phyloP scores from a whole-genome alignment of 306 rosid species.

The Sphenostylis stenocarpa region DNA sequence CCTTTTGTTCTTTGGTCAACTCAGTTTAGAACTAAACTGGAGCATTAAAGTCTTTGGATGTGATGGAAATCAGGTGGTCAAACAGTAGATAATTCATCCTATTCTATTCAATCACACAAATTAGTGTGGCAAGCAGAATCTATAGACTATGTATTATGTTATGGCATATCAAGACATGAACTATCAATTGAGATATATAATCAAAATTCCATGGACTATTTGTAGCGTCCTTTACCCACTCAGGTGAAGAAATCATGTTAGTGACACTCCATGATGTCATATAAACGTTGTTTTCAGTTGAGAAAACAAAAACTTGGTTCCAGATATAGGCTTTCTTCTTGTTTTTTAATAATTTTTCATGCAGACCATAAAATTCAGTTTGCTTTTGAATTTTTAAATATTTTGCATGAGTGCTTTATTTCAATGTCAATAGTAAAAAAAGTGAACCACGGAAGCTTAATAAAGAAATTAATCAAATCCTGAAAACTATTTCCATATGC shows the following conservation, averaged over 20 bases:
- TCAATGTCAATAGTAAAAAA: constrained; percentile 26
- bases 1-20: constrained; percentile 33
- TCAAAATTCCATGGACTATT: constrained; percentile 25
- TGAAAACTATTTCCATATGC: not conserved
- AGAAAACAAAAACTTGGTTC: constrained; percentile 10
- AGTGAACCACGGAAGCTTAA: constrained; percentile 15
- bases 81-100: constrained; percentile 34
- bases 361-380: constrained; percentile 35
- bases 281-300: constrained; percentile 28
- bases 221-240: constrained; percentile 29
- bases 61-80: constrained; percentile 39
- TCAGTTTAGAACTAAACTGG: constrained; percentile 22
- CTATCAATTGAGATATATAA: constrained; percentile 29
- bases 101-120: constrained; percentile 24
- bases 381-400: constrained; percentile 21
- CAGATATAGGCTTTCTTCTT: not conserved
- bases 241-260: constrained; percentile 30
- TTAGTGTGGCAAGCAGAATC: constrained; percentile 19
- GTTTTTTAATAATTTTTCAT: constrained; percentile 20
- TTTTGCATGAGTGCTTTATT: constrained; percentile 25
- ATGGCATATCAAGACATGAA: constrained; percentile 41
- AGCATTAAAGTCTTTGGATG: constrained; percentile 33
- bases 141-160: constrained; percentile 20
- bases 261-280: constrained; percentile 24
- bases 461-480: not conserved